Evolutionary conservation across 768 basidiomycete genomes (phyloP).

Genomic region (Pisolithus tinctorius): DNA sequence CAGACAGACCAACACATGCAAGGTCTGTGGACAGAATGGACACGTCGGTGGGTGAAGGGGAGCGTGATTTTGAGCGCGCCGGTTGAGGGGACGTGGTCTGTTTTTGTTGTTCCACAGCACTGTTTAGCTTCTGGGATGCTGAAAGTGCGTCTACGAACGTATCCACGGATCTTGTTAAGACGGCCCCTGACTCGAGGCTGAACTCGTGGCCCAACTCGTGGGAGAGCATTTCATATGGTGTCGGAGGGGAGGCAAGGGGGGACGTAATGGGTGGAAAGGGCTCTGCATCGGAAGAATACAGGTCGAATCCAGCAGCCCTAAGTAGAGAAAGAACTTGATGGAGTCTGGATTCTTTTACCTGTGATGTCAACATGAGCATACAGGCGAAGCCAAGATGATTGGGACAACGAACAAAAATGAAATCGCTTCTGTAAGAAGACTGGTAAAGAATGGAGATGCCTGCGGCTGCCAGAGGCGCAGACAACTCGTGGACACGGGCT

Average conservation of each 20-base stretch:
- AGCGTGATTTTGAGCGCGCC: slow-evolving; percentile 38
- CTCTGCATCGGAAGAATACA: slow-evolving; percentile 46
- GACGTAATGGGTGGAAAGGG: slow-evolving; percentile 25
- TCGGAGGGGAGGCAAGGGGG: slow-evolving; percentile 27
- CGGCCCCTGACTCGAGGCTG: slow-evolving; percentile 31
- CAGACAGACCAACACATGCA: slow-evolving; percentile 68
- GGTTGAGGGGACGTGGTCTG: slow-evolving; percentile 7
- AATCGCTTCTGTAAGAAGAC: slow-evolving; percentile 78
- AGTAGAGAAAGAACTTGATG: slow-evolving; percentile 55
- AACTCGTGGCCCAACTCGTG: slow-evolving; percentile 24
- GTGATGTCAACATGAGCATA: slow-evolving; percentile 2
- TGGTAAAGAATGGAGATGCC: slow-evolving; percentile 81
- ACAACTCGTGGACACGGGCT: slow-evolving; percentile 67
- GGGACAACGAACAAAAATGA: slow-evolving; percentile 52
- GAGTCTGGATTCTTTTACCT: slow-evolving; percentile 65
- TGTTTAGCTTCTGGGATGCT: not conserved
- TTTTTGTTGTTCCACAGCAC: not conserved
- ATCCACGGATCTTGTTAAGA: slow-evolving; percentile 32
- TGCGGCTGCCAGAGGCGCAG: slow-evolving; percentile 66
- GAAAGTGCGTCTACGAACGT: not conserved
- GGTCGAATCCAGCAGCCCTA: slow-evolving; percentile 58
- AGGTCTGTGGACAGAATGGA: slow-evolving; percentile 61
- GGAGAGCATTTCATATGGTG: slow-evolving; percentile 24
- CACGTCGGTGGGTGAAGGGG: slow-evolving; percentile 54
- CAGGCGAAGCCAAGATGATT: not conserved